These are phyloP conservation scores for Penicillium glabrum DNA, from an alignment of 2,329 filamentous ascomycete genomes.

Conservation along the genomic window DNA sequence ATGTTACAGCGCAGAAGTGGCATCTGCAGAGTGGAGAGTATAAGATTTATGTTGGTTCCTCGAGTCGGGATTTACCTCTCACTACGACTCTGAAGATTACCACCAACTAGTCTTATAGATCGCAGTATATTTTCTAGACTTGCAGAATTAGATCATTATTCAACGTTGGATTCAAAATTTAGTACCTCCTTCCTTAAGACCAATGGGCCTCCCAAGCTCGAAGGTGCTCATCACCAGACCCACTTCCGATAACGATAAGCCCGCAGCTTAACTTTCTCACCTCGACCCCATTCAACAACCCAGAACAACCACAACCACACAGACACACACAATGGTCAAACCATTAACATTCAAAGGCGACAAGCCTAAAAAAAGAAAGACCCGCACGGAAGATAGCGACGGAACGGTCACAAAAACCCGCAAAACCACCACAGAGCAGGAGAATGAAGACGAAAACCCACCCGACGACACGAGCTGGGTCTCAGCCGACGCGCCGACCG, in stretches of 20 bases:
- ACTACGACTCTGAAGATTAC: conserved; percentile 5
- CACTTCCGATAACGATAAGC: conserved; percentile 4
- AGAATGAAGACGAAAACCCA: conserved; percentile 39
- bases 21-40: conserved; percentile 55
- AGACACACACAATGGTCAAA: conserved; percentile 58
- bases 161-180: not conserved
- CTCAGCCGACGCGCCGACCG: conserved; percentile 69
- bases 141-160: not conserved
- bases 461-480: conserved; percentile 86
- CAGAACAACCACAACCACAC: not conserved
- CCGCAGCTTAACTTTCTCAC: not conserved
- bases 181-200: too few relatives aligned
- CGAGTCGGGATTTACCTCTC: conserved; percentile 14
- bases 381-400: conserved; percentile 53
- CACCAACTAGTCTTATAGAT: not conserved
- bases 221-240: not conserved
- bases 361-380: conserved; percentile 89
- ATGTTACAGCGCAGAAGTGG: conserved; percentile 73
- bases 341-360: conserved; percentile 95
- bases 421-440: conserved; percentile 23
- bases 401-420: conserved; percentile 23
- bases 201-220: too few relatives aligned
- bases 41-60: conserved; percentile 53
- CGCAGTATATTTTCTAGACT: not conserved
- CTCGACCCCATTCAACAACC: conserved; percentile 1